Evolutionary conservation across 176 grass and related monocot genomes (phyloP), one percentile per base, ranked within the genome.

Genomic region (Paspalum notatum): DNA sequence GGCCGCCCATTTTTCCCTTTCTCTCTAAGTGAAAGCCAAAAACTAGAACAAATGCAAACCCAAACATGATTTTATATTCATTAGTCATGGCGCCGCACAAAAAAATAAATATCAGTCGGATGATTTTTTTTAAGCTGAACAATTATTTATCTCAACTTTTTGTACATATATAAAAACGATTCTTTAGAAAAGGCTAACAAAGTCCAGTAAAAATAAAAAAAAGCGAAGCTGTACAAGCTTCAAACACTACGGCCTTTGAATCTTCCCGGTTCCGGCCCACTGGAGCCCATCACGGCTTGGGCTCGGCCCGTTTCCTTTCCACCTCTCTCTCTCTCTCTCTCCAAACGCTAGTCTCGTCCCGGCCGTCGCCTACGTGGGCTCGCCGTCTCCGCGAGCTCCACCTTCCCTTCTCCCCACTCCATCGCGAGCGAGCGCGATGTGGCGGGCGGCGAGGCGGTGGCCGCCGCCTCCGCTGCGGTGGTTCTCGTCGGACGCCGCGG

Each of bases 371-470:
- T 0, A 83, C 80, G 86, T 88, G 80, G 80, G 71, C 75, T 67
- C 60, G 43, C 69, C 76, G 69, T 80, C 45, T 62, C 81, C 81
- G 75, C 81, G 44, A 52, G 73, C 79, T 54, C 76, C 62, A 40
- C 47, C 62, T 25, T 40, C 57, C 57, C 12, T 2, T 9, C 21
- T 43, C 52, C n/a, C 15, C 2, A 1, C 13, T 58, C 32, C 54
- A 75, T n/a, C n/a, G n/a, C n/a, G 45, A n/a, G 40, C 57, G 48
- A 62, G 69, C 71, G 83, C 91, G 68, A 85, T 88, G 83, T 91
- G 88, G 84, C 83, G 84, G 26, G 77, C 85, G 47, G 4, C 62
- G 50, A 89, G 70, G 80, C 83, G 66, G 38, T 78, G 70, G 57
- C 74, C 41, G 12, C 38, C 40, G 57, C 76, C n/a, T n/a, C n/a